Evolutionary conservation across 306 rosid species (phyloP), one percentile per base, ranked within the genome.

Genomic region (Arachis stenosperma): DNA sequence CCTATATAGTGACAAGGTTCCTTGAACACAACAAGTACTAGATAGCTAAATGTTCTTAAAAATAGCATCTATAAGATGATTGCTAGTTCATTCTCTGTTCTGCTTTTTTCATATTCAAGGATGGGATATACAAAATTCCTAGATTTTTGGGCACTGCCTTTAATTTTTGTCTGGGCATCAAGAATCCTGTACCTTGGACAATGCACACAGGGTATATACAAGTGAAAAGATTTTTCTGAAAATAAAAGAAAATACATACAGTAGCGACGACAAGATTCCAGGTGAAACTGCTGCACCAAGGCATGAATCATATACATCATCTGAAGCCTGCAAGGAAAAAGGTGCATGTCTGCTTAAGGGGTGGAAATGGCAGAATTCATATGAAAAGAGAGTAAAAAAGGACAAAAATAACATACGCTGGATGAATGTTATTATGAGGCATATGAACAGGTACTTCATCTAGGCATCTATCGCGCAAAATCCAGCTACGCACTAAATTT

Each of bases 211-310:
- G 55, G 50, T 42, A 73, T 61, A 69, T 4, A 46, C 12, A 58
- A 56, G 40, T 75, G 39, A 50, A 40, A 64, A 60, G 61, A 3
- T 15, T 52, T 52, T 52, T 52, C 55, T 3, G 13, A 13, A 13
- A 13, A 13, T 14, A 46, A 78, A 82, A 70, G n/a, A 67, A 65
- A 53, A 79, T 48, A 72, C 87, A 57, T 81, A 93, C 98, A 81
- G 84, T 78, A 12, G 91, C 96, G 61, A 84, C 65, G 75, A 81
- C 85, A 60, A 93, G 90, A 91, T 93, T 86, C 97, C 98, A 8
- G 96, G 98, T 76, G 98, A 93, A 78, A 85, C 87, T 2, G 94
- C 90, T 43, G 86, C 66, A 61, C 98, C 98, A 78, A 71, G 85
- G 85, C 96, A 86, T 71, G 97, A 91, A 44, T 72, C 89, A 72